phyloP scores from a whole-genome alignment of 192 early-diverging fungal genomes.

The Jimgerdemannia flammicorona region DNA sequence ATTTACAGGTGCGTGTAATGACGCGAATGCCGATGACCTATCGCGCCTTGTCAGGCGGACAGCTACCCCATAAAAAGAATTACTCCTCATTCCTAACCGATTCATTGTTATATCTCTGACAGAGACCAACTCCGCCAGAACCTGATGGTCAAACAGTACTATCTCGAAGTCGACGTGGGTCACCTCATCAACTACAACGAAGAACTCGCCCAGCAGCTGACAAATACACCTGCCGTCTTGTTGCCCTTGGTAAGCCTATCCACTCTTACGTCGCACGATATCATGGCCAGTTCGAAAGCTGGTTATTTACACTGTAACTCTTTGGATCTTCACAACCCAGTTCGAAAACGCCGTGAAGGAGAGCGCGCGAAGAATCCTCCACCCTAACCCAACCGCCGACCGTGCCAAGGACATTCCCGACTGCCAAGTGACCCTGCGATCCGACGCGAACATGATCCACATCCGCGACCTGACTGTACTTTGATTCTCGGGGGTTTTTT shows the following conservation, averaged over 20 bases:
- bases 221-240: conserved; percentile 72
- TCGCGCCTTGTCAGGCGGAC: too few species aligned
- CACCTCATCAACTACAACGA: conserved; percentile 84
- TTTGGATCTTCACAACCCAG: conserved; percentile 28
- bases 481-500: neutral
- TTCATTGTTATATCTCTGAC: neutral
- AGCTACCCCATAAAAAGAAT: too few species aligned
- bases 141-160: conserved; percentile 66
- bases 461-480: conserved; percentile 88
- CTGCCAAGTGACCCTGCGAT: conserved; percentile 86
- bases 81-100: conserved; percentile 1
- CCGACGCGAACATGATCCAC: conserved; percentile 81
- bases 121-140: conserved; percentile 93
- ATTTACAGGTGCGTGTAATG: conserved; percentile 62
- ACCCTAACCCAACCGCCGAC: conserved; percentile 45
- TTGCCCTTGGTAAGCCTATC: conserved; percentile 66
- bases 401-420: conserved; percentile 59
- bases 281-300: neutral
- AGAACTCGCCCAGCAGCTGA: conserved; percentile 75
- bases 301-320: neutral
- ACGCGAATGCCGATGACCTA: neutral
- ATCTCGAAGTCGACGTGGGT: conserved; percentile 85
- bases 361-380: conserved; percentile 71
- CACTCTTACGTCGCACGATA: neutral
- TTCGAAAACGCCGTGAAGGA: conserved; percentile 87